Base-by-base conservation (phyloP, 2,329 filamentous ascomycete genomes). In the Fusarium nisikadoi region DNA sequence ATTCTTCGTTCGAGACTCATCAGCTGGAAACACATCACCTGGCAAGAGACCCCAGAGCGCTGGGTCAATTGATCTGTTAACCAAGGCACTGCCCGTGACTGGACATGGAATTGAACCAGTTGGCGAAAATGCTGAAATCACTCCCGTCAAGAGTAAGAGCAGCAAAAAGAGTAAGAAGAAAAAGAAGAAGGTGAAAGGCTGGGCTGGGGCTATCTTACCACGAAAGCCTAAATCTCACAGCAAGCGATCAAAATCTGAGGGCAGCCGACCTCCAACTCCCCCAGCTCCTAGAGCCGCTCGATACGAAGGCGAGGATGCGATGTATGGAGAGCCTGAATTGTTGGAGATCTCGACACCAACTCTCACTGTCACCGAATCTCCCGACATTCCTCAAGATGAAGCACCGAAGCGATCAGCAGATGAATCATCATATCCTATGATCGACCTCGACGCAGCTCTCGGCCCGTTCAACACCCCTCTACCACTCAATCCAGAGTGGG, bases 401-500 rank as follows among this genome's bases (percentile, higher is more conserved):
- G 66, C 80, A 6, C 83, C 83, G 76, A 84, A 83, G 46, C 81
- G 65, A 23, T 65, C 71, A 7, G 86, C 89, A 13, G 89, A 91
- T 50, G 93, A 97, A 65, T 80, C 88, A 6, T 87, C 91, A 57
- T 93, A 91, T 77, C 91, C 93, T 12, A 92, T 98, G 80, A 97
- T 99, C 71, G 96, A 99, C 80, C 85, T 99, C 45, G 96, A 99
- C 82, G 95, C 95, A 23, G 96, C 95, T 31, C 87, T 98, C 3
- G 95, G 94, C 4, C 94, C 95, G 0, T 97, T 97, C 81, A 96
- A 97, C 76, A 97, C 94, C 0, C 93, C 93, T 31, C 84, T 90
- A 4, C 85, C 84, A 36, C 85, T 86, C 16, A 91, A 90, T 65
- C 84, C 88, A 5, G 90, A 91, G 66, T 92, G 91, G 87, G 90